These are phyloP conservation scores for Juglanconis sp. DNA, from an alignment of 2,329 filamentous ascomycete species.

Conservation along the genomic window DNA sequence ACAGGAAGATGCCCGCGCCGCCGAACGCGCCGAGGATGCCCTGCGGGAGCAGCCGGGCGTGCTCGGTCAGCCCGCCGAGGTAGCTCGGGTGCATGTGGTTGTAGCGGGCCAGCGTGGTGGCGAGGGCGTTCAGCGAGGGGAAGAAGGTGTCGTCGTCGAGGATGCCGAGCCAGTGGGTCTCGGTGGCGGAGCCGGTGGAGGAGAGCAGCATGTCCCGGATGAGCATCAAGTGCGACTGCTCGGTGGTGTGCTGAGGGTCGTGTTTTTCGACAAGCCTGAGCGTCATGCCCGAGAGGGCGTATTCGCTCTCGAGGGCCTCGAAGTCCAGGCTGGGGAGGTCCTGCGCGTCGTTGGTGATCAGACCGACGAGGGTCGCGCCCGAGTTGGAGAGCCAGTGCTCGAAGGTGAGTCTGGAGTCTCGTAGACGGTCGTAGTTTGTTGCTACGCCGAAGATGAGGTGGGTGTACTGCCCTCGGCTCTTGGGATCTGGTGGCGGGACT, in stretches of 20 bases:
- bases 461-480: slow-evolving; percentile 20
- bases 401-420: slow-evolving; percentile 2
- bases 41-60: slow-evolving; percentile 48
- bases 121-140: slow-evolving; percentile 45
- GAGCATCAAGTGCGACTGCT: slow-evolving; percentile 52
- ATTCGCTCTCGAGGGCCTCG: slow-evolving; percentile 19
- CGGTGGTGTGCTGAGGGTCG: slow-evolving; percentile 33
- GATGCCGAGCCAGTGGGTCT: slow-evolving; percentile 49
- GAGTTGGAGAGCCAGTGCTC: slow-evolving; percentile 13
- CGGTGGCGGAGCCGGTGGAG: slow-evolving; percentile 34
- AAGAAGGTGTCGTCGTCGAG: slow-evolving; percentile 61
- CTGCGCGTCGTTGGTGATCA: slow-evolving; percentile 15
- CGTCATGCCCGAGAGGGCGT: slow-evolving; percentile 30
- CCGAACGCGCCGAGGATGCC: slow-evolving; percentile 57
- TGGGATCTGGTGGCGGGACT: slow-evolving; percentile 10
- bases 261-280: slow-evolving; percentile 31
- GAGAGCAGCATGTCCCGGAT: slow-evolving; percentile 38
- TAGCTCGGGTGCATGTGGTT: slow-evolving; percentile 49
- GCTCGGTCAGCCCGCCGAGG: slow-evolving; percentile 56
- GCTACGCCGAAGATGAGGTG: slow-evolving; percentile 13
- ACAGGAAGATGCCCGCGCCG: slow-evolving; percentile 60
- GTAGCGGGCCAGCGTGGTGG: slow-evolving; percentile 41
- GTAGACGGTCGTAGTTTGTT: slow-evolving; percentile 6
- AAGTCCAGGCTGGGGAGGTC: neutral
- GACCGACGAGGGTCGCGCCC: slow-evolving; percentile 5